Evolutionary conservation across 352 stramenopile species (phyloP).

Genomic region (Peronospora farinosa): DNA sequence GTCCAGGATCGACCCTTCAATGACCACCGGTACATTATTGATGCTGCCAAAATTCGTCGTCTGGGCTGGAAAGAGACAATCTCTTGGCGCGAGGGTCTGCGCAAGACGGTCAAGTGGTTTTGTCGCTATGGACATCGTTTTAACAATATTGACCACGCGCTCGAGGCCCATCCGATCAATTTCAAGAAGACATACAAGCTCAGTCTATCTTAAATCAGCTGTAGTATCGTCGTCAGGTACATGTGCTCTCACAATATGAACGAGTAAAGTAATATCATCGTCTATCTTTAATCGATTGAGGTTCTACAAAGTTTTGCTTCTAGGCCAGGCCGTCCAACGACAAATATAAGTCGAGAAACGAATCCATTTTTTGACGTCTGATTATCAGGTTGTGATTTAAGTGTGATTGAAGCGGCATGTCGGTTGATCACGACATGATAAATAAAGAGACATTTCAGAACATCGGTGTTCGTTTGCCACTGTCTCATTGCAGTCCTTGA

Average conservation of each 20-base stretch:
- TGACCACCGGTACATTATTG: constrained; percentile 96
- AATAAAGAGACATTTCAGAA: constrained; percentile 27
- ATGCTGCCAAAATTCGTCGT: constrained; percentile 84
- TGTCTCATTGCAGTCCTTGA: not conserved
- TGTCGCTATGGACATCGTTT: constrained; percentile 63
- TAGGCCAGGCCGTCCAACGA: no score
- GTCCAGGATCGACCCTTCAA: constrained; percentile 94
- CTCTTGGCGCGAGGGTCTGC: constrained; percentile 90
- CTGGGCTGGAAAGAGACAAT: constrained; percentile 92
- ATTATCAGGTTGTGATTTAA: constrained; percentile 10
- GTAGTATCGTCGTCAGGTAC: not conserved
- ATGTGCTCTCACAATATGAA: not conserved
- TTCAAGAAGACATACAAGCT: constrained; percentile 69
- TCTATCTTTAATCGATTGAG: no score
- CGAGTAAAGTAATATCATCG: no score
- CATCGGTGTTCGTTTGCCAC: not conserved
- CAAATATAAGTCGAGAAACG: not conserved
- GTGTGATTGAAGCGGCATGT: constrained; percentile 9
- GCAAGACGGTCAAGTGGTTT: constrained; percentile 89
- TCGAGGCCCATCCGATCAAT: constrained; percentile 70
- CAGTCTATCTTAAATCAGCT: constrained; percentile 15
- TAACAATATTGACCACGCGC: constrained; percentile 78
- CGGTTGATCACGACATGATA: constrained; percentile 22
- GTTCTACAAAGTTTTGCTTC: no score
- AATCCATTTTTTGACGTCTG: constrained; percentile 18